Base-by-base conservation (phyloP, 176 grass and related monocot genomes). In the Typha latifolia region DNA sequence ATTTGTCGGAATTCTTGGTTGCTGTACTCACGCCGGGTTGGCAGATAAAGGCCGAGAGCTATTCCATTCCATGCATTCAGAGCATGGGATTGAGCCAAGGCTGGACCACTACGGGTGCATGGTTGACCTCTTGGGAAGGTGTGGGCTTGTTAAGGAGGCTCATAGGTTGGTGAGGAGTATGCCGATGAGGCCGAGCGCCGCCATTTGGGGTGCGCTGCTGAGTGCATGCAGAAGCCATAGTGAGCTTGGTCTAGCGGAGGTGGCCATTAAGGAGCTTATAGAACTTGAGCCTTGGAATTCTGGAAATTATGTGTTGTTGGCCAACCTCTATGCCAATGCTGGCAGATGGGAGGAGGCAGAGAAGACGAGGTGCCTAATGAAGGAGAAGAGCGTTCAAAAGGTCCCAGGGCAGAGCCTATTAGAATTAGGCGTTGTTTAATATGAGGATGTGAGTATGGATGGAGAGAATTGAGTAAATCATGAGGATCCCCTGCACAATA, bases 261-360 rank as follows among this genome's bases (percentile, higher is more conserved):
- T 86, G 49, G 83, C 80, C 21, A 66, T 78, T 11, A 90, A 86
- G 65, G 80, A 90, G 70, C 83, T 83, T 70, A 90, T 80, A 32
- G 62, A 77, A 49, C 87, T 90, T 31, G 87, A 86, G 73, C 80
- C 80, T 4, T 71, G 70, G 66, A 86, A 90, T 61, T 86, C 87
- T 1, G 87, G 80, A 31, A 90, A 90, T 49, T 83, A 83, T 72
- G 70, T 86, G 24, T 19, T 78, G 70, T 74, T 90, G 57, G 72
- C 69, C 32, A 90, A 86, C 78, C 83, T 90, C 74, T 86, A 78
- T 65, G 80, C 70, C 2, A 69, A 83, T 55, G 80, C 70, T 55
- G 73, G 64, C 53, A 62, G 70, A 10, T 83, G 83, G 83, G 83
- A 83, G 47, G 83, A 86, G 27, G 73, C 83, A 18, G 80, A 78